These are phyloP conservation scores for Cystoderma amianthinum DNA, from an alignment of 768 basidiomycete species.

Conservation along the genomic window DNA sequence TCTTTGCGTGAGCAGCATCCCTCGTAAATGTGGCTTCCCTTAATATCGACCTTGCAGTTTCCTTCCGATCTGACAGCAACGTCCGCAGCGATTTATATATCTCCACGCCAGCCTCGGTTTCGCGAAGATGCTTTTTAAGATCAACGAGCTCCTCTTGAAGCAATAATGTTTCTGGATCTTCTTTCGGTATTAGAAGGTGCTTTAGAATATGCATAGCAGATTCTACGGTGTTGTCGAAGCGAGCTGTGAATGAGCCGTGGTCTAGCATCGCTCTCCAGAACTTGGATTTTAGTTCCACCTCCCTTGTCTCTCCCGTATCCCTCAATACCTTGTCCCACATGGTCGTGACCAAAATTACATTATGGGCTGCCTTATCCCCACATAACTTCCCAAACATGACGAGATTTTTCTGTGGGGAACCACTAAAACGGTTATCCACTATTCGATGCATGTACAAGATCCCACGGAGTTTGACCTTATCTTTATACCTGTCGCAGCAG, in stretches of 20 bases:
- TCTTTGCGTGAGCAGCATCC: conserved; percentile 7
- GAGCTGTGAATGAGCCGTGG: conserved; percentile 7
- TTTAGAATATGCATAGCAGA: conserved; percentile 11
- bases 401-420: not conserved
- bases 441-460: conserved; percentile 2
- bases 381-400: conserved; percentile 1
- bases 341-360: not conserved
- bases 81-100: conserved; percentile 15
- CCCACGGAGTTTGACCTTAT: conserved; percentile 1
- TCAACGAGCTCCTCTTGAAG: conserved; percentile 26
- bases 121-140: conserved; percentile 15
- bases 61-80: conserved; percentile 17
- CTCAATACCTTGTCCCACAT: conserved; percentile 4
- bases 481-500: conserved; percentile 1
- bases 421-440: not conserved
- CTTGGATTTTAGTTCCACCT: not conserved
- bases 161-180: conserved; percentile 11
- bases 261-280: conserved; percentile 2
- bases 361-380: not conserved
- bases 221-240: conserved; percentile 14
- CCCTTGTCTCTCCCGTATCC: not conserved
- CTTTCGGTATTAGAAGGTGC: conserved; percentile 2
- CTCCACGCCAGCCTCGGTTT: conserved; percentile 23
- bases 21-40: conserved; percentile 6
- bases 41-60: conserved; percentile 9